These are phyloP conservation scores for Filobasidium floriforme DNA, from an alignment of 768 basidiomycete genomes.

Conservation along the genomic window DNA sequence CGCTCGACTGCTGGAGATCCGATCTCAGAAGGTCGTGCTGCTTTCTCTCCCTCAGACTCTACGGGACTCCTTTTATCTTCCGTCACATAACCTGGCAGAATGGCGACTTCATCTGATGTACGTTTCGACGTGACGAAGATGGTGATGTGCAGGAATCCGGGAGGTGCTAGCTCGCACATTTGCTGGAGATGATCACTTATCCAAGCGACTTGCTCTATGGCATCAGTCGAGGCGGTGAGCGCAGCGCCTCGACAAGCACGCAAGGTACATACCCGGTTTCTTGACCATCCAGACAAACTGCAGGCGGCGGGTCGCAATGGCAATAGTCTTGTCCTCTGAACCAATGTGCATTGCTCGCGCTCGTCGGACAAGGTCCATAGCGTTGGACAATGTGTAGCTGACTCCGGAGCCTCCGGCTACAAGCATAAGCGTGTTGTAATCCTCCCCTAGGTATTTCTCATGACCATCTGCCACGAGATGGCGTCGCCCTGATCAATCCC, in stretches of 20 bases:
- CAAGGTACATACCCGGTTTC: conserved; percentile 13
- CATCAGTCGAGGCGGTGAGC: background rate
- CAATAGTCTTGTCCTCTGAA: conserved; percentile 4
- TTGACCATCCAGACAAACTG: conserved; percentile 24
- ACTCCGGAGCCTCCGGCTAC: conserved; percentile 24
- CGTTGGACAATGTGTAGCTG: conserved; percentile 19
- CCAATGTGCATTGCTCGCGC: conserved; percentile 21
- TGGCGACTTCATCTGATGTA: conserved; percentile 10
- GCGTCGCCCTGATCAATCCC: background rate
- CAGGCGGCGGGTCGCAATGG: conserved; percentile 17
- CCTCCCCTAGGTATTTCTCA: conserved; percentile 22
- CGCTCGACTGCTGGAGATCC: background rate
- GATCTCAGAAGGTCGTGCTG: background rate
- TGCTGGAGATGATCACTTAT: conserved; percentile 19
- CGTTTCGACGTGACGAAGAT: conserved; percentile 24
- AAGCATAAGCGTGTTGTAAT: conserved; percentile 23
- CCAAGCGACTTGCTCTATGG: conserved; percentile 10
- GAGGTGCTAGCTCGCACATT: conserved; percentile 15
- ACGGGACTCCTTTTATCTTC: conserved; percentile 10
- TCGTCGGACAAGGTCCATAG: conserved; percentile 22
- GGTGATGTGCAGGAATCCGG: conserved; percentile 17
- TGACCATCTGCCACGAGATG: conserved; percentile 15
- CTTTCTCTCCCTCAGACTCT: background rate
- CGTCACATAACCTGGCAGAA: conserved; percentile 21
- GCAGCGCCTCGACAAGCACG: background rate